phyloP scores from a whole-genome alignment of 2,329 filamentous ascomycete genomes.

The Pyrenophora teres region DNA sequence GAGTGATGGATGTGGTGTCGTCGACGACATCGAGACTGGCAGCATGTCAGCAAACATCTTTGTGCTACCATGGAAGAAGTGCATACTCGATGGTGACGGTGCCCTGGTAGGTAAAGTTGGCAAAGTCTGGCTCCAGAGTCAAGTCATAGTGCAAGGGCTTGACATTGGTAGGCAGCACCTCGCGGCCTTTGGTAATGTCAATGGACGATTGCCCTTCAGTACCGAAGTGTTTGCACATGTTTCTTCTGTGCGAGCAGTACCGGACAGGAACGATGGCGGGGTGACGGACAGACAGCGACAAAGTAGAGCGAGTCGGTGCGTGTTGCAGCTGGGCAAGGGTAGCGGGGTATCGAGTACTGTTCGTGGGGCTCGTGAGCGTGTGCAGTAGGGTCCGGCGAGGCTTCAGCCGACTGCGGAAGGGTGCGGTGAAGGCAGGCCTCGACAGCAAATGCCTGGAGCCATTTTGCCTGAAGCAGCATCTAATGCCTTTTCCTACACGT shows the following conservation, averaged over 20 bases:
- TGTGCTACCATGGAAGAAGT: background rate
- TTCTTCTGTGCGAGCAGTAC: constrained; percentile 76
- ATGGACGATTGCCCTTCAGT: constrained; percentile 60
- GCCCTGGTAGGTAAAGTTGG: constrained; percentile 85
- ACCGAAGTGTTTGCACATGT: constrained; percentile 71
- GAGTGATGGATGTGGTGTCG: constrained; percentile 80
- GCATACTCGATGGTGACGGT: constrained; percentile 77
- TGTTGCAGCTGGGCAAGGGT: constrained; percentile 23
- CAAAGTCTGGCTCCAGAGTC: constrained; percentile 87
- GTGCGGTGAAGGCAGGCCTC: constrained; percentile 25
- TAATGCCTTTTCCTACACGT: constrained; percentile 13
- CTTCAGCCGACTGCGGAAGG: constrained; percentile 27
- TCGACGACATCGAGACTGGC: constrained; percentile 76
- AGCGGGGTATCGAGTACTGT: constrained; percentile 37
- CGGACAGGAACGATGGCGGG: constrained; percentile 43
- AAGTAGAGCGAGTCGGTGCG: constrained; percentile 25
- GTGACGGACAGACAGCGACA: constrained; percentile 22
- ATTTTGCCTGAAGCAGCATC: constrained; percentile 45
- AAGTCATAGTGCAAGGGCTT: constrained; percentile 91
- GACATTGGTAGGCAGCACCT: constrained; percentile 89
- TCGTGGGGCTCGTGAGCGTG: constrained; percentile 32
- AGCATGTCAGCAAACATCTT: constrained; percentile 24
- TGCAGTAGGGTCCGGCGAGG: constrained; percentile 32
- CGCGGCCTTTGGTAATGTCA: constrained; percentile 69
- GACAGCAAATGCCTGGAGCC: constrained; percentile 20